phyloP scores from a whole-genome alignment of 164 flowering plant species.

The Nelumbo lutea region DNA sequence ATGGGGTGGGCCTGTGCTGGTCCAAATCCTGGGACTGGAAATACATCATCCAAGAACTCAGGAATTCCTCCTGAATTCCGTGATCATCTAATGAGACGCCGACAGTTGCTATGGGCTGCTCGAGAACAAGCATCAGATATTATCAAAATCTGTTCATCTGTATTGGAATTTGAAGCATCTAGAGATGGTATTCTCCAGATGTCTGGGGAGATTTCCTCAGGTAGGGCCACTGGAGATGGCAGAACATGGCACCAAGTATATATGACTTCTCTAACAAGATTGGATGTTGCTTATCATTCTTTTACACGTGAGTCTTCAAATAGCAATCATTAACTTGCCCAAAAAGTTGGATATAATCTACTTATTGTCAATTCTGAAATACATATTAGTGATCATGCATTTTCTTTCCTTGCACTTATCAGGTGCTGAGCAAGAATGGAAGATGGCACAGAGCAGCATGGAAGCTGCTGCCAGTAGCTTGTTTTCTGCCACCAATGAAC shows the following conservation, averaged over 20 bases:
- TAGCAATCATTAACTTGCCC: background rate
- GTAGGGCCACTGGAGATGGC: conserved; percentile 45
- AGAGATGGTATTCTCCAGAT: conserved; percentile 66
- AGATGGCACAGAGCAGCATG: conserved; percentile 69
- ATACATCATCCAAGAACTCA: conserved; percentile 45
- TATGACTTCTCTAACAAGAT: conserved; percentile 58
- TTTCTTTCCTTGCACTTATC: conserved; percentile 12
- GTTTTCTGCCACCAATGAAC: conserved; percentile 72
- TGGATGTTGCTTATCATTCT: conserved; percentile 81
- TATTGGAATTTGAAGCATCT: conserved; percentile 92
- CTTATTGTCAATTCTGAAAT: background rate
- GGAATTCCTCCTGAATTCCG: conserved; percentile 92
- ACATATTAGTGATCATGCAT: conserved; percentile 2
- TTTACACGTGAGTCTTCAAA: conserved; percentile 57
- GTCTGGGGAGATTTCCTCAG: conserved; percentile 42
- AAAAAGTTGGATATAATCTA: background rate
- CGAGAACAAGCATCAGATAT: conserved; percentile 72
- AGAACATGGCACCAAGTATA: conserved; percentile 87
- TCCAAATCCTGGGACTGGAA: conserved; percentile 48
- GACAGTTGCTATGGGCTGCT: conserved; percentile 60
- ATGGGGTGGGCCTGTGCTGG: conserved; percentile 99
- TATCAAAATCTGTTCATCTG: conserved; percentile 59
- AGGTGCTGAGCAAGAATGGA: conserved; percentile 95
- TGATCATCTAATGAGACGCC: conserved; percentile 67
- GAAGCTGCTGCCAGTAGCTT: conserved; percentile 76